These are phyloP conservation scores for Dothistroma septosporum DNA, from an alignment of 2,329 filamentous ascomycete genomes.

Conservation along the genomic window DNA sequence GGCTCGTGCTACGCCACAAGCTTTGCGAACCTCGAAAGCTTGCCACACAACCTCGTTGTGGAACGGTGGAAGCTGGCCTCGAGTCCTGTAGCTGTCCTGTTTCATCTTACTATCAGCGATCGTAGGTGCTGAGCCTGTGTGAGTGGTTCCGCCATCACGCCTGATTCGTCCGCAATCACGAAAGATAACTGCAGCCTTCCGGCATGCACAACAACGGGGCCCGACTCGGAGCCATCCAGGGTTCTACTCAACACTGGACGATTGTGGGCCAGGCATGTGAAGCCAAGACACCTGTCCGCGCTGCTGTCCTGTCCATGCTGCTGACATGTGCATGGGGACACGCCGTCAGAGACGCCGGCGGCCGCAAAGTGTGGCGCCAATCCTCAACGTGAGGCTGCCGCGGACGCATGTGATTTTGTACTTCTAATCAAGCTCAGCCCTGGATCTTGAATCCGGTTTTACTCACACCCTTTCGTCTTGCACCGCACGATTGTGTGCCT, in stretches of 20 bases:
- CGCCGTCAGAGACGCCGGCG: slow-evolving; percentile 1
- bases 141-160: not conserved
- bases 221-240: not conserved
- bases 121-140: not conserved
- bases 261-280: not conserved
- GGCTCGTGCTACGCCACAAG: not conserved
- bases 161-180: slow-evolving; percentile 2
- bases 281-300: not conserved
- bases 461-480: not conserved
- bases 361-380: not conserved
- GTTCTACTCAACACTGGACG: not conserved
- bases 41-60: not conserved
- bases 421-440: slow-evolving; percentile 1
- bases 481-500: not conserved
- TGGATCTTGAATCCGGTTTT: not conserved
- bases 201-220: not conserved
- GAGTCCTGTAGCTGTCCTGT: slow-evolving; percentile 2
- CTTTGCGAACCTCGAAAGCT: not conserved
- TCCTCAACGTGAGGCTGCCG: not conserved
- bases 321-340: slow-evolving; percentile 9
- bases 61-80: not conserved
- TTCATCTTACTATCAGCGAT: slow-evolving; percentile 1
- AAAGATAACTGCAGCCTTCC: slow-evolving; percentile 3
- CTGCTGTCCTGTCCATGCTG: slow-evolving; percentile 1
- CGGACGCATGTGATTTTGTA: slow-evolving; percentile 5